phyloP scores from a whole-genome alignment of 108 stramenopile species.

The Nitzschia palea region DNA sequence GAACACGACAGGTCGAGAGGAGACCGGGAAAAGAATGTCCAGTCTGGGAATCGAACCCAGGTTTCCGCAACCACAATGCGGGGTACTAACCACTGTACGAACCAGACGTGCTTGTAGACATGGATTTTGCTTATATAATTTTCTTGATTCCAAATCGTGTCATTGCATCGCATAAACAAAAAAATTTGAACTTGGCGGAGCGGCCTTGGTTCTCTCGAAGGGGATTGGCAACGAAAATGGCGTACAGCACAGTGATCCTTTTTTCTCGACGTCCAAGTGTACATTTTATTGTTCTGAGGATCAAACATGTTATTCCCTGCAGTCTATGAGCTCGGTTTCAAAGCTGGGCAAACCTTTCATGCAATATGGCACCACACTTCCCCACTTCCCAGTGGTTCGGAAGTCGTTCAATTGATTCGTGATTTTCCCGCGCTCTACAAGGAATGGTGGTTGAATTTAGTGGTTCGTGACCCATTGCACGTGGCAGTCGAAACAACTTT shows the following conservation, averaged over 20 bases:
- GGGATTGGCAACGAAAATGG: too few species aligned
- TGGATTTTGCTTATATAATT: too few species aligned
- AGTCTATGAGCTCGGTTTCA: slow-evolving; percentile 34
- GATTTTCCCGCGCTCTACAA: slow-evolving; percentile 57
- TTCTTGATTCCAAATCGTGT: too few species aligned
- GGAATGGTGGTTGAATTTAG: slow-evolving; percentile 84
- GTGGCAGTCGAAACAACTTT: slow-evolving; percentile 94
- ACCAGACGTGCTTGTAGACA: too few species aligned
- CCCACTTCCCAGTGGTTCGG: background rate
- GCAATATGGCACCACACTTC: slow-evolving; percentile 13
- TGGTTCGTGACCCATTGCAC: slow-evolving; percentile 86
- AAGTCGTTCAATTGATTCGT: slow-evolving; percentile 17
- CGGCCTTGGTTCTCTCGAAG: too few species aligned
- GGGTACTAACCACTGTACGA: slow-evolving; percentile 53
- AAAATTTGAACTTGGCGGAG: too few species aligned
- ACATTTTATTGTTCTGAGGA: too few species aligned
- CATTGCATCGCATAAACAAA: too few species aligned
- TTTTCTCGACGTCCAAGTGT: too few species aligned
- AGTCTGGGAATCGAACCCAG: slow-evolving; percentile 43
- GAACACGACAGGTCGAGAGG: too few species aligned
- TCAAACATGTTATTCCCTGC: slow-evolving; percentile 40
- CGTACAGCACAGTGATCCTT: too few species aligned
- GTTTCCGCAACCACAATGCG: slow-evolving; percentile 57
- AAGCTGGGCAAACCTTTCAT: slow-evolving; percentile 27
- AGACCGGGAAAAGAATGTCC: too few species aligned